phyloP scores from a whole-genome alignment of 2,329 filamentous ascomycete genomes.

The Fusarium nygamai region DNA sequence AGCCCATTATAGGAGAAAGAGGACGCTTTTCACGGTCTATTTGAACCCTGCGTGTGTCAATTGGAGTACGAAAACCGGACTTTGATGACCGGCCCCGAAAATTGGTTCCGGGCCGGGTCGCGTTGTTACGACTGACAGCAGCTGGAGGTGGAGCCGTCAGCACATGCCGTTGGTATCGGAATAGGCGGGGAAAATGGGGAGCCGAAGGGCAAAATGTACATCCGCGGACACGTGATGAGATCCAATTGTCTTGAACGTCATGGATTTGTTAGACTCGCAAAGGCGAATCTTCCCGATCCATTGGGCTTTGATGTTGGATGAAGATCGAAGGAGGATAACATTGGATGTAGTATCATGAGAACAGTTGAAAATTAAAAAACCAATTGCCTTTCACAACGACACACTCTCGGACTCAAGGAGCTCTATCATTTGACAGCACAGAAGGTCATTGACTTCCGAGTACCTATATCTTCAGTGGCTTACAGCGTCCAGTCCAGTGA shows the following conservation, averaged over 20 bases:
- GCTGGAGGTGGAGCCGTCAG: conserved; percentile 23
- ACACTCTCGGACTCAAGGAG: background rate
- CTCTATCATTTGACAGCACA: background rate
- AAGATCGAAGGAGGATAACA: background rate
- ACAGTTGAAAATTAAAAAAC: background rate
- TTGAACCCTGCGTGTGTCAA: background rate
- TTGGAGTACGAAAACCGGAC: conserved; percentile 19
- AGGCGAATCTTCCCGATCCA: conserved; percentile 33
- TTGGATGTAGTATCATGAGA: background rate
- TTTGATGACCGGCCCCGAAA: conserved; percentile 27
- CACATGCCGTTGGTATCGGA: conserved; percentile 30
- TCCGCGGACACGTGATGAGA: conserved; percentile 41
- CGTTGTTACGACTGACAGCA: background rate
- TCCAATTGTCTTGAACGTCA: conserved; percentile 27
- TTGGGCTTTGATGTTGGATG: background rate
- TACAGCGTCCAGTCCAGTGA: conserved; percentile 18
- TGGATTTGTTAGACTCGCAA: conserved; percentile 18
- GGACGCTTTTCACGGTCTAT: background rate
- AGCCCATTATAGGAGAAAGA: background rate
- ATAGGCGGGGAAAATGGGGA: conserved; percentile 26
- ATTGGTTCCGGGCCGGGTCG: conserved; percentile 26
- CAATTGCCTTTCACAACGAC: conserved; percentile 17
- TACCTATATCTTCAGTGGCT: conserved; percentile 30
- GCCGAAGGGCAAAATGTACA: conserved; percentile 34
- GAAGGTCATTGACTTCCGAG: conserved; percentile 20